A percentile compares a stretch with the other conserved stretches of the same genome.
These are phyloP conservation scores for Apiotrichum montevideense DNA, from an alignment of 1,284 basidiomycete genomes.

Conservation along the genomic window DNA sequence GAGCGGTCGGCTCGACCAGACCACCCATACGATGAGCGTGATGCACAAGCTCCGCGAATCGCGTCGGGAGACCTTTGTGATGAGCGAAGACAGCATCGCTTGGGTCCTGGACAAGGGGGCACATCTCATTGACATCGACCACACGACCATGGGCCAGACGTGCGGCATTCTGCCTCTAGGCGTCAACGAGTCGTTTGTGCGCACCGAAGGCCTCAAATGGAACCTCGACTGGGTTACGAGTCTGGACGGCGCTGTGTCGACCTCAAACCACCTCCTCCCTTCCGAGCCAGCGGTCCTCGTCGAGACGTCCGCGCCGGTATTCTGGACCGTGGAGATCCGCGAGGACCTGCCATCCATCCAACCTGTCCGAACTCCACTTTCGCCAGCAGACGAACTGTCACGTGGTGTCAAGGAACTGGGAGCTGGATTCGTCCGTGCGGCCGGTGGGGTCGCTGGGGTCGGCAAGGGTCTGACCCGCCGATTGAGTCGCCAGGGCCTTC, in stretches of 20 bases:
- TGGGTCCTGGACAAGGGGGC: slow-evolving; percentile 83
- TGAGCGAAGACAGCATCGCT: slow-evolving; percentile 80
- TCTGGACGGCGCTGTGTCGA: slow-evolving; percentile 76
- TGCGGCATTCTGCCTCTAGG: slow-evolving; percentile 92
- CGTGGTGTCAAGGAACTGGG: slow-evolving; percentile 17
- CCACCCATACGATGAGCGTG: slow-evolving; percentile 78
- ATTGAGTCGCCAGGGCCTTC: slow-evolving; percentile 1
- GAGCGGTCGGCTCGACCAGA: slow-evolving; percentile 87
- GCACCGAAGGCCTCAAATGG: slow-evolving; percentile 83
- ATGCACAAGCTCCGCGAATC: slow-evolving; percentile 70
- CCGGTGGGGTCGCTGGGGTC: slow-evolving; percentile 1
- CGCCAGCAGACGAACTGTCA: slow-evolving; percentile 9
- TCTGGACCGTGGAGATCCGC: slow-evolving; percentile 71
- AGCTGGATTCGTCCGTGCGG: background rate
- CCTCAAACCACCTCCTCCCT: slow-evolving; percentile 79
- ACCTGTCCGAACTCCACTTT: slow-evolving; percentile 22
- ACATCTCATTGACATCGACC: slow-evolving; percentile 70
- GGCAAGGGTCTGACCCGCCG: slow-evolving; percentile 3
- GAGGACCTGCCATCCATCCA: slow-evolving; percentile 17
- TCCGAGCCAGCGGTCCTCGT: slow-evolving; percentile 53
- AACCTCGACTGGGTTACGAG: slow-evolving; percentile 69
- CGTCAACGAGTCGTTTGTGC: slow-evolving; percentile 63
- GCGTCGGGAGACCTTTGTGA: slow-evolving; percentile 61
- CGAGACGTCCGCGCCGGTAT: slow-evolving; percentile 72
- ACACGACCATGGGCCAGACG: slow-evolving; percentile 68